These are phyloP conservation scores for Chrysoporthe deuterocubensis DNA, from an alignment of 2,329 filamentous ascomycete genomes.

Conservation along the genomic window DNA sequence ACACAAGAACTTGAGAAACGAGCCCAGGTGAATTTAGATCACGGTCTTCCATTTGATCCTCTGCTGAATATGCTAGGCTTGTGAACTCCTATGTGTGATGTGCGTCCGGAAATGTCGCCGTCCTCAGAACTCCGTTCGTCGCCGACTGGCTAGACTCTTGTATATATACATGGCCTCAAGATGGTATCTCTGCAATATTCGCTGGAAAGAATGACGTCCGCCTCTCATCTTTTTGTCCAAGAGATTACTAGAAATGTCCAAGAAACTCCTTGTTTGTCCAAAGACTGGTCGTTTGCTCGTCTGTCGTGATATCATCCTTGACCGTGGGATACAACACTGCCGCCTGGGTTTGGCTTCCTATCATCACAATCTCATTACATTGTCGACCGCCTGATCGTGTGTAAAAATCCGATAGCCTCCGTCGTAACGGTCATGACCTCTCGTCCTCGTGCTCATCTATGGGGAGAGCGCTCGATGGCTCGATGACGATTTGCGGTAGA, in stretches of 20 bases:
- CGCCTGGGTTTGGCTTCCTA: background rate
- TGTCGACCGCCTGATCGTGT: background rate
- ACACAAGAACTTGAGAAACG: no score
- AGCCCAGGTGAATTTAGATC: no score
- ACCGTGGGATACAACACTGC: background rate
- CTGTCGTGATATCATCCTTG: background rate
- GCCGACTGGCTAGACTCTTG: background rate
- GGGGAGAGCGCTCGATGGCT: conserved; percentile 52
- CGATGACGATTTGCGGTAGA: conserved; percentile 63
- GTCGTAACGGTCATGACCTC: conserved; percentile 1
- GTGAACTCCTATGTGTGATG: no score
- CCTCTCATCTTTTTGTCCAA: background rate
- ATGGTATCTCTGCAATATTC: conserved; percentile 6
- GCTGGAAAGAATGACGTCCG: background rate
- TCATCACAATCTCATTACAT: background rate
- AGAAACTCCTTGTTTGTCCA: background rate
- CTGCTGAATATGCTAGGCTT: no score
- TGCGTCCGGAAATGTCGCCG: no score
- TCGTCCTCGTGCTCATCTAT: conserved; percentile 26
- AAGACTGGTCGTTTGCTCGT: background rate
- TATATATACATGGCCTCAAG: background rate
- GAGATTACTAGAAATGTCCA: background rate
- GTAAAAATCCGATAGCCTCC: no score
- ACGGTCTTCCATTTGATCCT: no score
- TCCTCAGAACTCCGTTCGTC: no score